A percentile compares a stretch with the other conserved stretches of the same genome.
phyloP scores from a whole-genome alignment of 2,329 filamentous ascomycete species.

The Ophiostoma triangulosporum region DNA sequence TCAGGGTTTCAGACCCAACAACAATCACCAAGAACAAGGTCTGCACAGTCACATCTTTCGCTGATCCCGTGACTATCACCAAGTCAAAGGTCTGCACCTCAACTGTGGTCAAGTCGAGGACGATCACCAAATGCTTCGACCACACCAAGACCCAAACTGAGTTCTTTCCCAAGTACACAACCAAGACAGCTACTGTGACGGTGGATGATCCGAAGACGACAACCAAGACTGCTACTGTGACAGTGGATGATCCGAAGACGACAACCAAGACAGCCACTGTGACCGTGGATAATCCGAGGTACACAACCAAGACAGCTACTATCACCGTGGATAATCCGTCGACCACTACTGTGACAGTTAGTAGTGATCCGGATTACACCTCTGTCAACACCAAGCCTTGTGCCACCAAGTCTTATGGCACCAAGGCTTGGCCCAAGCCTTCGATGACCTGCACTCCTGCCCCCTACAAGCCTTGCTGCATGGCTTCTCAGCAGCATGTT shows the following conservation, averaged over 20 bases:
- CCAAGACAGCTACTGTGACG: slow-evolving; percentile 6
- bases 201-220: neutral
- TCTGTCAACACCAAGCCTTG: neutral
- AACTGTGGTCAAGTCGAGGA: slow-evolving; percentile 5
- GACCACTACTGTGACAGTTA: neutral
- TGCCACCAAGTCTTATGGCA: no score
- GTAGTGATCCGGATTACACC: no score
- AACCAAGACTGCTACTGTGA: neutral
- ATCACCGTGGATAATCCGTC: neutral
- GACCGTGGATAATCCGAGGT: neutral
- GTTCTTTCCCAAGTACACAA: slow-evolving; percentile 7
- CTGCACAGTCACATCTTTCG: neutral
- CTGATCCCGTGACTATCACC: neutral
- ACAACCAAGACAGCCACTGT: neutral
- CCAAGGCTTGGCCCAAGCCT: no score
- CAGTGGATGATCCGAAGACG: neutral
- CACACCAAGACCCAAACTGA: slow-evolving; percentile 8
- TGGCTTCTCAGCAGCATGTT: slow-evolving; percentile 2
- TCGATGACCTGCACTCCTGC: neutral
- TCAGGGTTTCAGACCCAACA: slow-evolving; percentile 6
- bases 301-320: neutral
- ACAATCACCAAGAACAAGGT: neutral
- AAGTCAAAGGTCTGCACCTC: slow-evolving; percentile 1
- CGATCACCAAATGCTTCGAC: slow-evolving; percentile 8
- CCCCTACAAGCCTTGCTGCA: neutral